phyloP scores from a whole-genome alignment of 2,329 filamentous ascomycete species.

The Colletotrichum acutatum region DNA sequence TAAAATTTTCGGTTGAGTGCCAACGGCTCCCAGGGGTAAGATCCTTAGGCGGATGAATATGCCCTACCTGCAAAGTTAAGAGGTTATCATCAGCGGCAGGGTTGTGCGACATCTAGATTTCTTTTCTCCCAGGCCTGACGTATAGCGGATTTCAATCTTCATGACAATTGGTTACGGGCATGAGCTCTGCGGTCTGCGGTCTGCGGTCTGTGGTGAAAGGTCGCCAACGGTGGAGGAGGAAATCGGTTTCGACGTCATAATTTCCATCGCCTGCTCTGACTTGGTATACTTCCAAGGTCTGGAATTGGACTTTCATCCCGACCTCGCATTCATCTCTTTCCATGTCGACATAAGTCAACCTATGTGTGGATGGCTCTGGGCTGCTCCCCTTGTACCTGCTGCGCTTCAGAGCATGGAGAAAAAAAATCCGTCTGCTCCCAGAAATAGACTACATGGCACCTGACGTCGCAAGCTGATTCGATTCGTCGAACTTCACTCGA shows the following conservation, averaged over 20 bases:
- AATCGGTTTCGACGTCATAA: not conserved
- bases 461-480: not conserved
- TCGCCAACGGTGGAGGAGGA: not conserved
- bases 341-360: not conserved
- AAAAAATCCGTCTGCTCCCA: not conserved
- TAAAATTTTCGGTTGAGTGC: not conserved
- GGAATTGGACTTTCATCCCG: not conserved
- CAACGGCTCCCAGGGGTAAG: not conserved
- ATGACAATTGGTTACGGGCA: not conserved
- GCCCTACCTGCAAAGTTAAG: not conserved
- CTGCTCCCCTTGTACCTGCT: not conserved
- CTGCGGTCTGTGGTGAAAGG: not conserved
- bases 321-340: not conserved
- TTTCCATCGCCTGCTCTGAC: not conserved
- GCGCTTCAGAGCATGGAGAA: not conserved
- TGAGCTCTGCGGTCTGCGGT: not conserved
- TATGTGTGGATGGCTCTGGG: not conserved
- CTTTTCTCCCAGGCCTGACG: not conserved
- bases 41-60: not conserved
- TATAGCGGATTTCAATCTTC: too few relatives aligned
- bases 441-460: not conserved
- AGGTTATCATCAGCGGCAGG: too few relatives aligned
- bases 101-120: not conserved
- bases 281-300: not conserved
- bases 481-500: not conserved